A percentile compares a stretch with the other conserved stretches of the same genome.
Evolutionary conservation across 768 basidiomycete species (phyloP).

Genomic region (Phallus indusiatus): DNA sequence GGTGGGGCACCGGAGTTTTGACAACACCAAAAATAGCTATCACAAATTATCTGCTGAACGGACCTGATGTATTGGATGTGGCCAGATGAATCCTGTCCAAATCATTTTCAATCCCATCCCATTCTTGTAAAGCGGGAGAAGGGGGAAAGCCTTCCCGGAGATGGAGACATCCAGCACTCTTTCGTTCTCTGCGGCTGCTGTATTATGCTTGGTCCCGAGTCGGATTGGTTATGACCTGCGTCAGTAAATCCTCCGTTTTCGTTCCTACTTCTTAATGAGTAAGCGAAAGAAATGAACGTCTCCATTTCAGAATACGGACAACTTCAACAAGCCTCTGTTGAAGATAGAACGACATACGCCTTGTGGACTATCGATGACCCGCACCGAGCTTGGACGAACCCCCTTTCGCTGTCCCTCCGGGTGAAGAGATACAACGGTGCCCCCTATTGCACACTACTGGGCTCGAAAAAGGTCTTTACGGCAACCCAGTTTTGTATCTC

Average conservation of each 20-base stretch:
- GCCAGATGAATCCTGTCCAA: not conserved
- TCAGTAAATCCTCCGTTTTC: not conserved
- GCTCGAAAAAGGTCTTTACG: not conserved
- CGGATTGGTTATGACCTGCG: not conserved
- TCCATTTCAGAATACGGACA: not conserved
- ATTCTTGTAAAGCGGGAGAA: not conserved
- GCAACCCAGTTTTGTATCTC: not conserved
- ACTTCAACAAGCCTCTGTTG: not conserved
- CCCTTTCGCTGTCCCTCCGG: not conserved
- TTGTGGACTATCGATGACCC: not conserved
- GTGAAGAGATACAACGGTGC: not conserved
- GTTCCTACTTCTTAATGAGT: too few relatives aligned
- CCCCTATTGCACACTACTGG: not conserved
- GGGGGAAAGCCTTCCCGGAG: not conserved
- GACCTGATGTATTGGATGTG: not conserved
- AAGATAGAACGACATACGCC: not conserved
- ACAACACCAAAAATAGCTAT: not conserved
- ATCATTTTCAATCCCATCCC: not conserved
- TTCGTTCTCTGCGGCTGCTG: not conserved
- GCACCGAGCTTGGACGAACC: not conserved
- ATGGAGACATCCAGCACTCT: not conserved
- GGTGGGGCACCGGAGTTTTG: not conserved
- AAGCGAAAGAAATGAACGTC: too few relatives aligned
- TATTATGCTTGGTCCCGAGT: not conserved
- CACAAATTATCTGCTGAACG: not conserved